Evolutionary conservation across 2,329 filamentous ascomycete genomes (phyloP), one percentile per base, ranked within the genome.

Genomic region (Talaromyces sp.): DNA sequence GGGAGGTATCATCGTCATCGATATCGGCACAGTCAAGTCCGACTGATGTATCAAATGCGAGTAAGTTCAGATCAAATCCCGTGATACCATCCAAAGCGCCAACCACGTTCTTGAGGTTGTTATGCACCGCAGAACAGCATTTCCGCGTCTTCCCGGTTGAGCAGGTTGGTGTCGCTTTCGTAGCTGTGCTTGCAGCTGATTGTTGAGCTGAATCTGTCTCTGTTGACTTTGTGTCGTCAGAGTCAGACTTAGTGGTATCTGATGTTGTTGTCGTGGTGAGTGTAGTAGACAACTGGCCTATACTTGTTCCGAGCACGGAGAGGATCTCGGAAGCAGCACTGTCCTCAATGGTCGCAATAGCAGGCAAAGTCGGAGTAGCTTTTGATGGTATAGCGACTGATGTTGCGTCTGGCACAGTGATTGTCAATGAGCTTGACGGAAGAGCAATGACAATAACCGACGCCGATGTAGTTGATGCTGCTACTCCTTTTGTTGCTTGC

Each of bases 101-200:
- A 3, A 59, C 31, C 3, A 60, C 22, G 13, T 45, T 57, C 16
- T 63, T 56, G 13, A 48, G 33, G 6, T 60, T 37, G 37, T 63
- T 22, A 10, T 66, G 33, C 24, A 63, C 37, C n/a, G 60, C 43
- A n/a, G 60, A 60, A 54, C 64, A 66, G 31, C 64, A 63, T 35
- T 66, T 63, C 6, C 52, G 54, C 4, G 54, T 35, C 41, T 54
- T 57, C 11, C 45, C 61, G 37, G 3, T 7, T 2, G 60, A 35
- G 14, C 64, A 66, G 6, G 56, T 61, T 47, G 50, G 7, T 35
- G 35, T 16, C 11, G 50, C 33, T 54, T 33, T 37, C 31, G 52
- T 43, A 2, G 37, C 19, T 35, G 58, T 61, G 13, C 14, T 47
- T 5, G 58, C 35, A 35, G 31, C 13, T 45, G 61, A 57, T 57